Conservation (phyloP, 495 filamentous ascomycete genomes). For the Ramalina intermedia region DNA sequence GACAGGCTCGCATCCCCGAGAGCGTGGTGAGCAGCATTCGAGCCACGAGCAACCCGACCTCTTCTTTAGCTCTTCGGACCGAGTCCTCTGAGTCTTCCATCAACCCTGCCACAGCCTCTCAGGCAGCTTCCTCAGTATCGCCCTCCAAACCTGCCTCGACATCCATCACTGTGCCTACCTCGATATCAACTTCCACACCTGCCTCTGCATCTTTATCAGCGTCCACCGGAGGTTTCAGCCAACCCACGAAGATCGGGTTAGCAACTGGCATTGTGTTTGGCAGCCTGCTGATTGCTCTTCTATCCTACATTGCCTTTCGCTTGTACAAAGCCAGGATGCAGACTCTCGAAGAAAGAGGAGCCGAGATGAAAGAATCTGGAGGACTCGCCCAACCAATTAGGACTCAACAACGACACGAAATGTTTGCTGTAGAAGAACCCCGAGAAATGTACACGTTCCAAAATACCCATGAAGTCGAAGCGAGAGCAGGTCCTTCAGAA, state of each 20-base stretch:
- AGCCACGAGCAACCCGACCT: not conserved
- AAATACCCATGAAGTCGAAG: constrained; percentile 4
- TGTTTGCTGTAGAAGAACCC: not conserved
- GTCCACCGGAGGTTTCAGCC: not conserved
- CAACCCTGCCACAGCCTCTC: not conserved
- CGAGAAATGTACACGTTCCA: constrained; percentile 2
- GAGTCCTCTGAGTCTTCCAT: not conserved
- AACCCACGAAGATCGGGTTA: constrained; percentile 6
- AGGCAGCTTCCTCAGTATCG: not conserved
- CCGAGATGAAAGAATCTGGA: not conserved
- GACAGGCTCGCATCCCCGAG: constrained; percentile 1
- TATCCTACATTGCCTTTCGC: constrained; percentile 5
- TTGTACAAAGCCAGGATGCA: not conserved
- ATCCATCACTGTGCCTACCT: not conserved
- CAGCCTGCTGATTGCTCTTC: not conserved
- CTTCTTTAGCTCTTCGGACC: not conserved
- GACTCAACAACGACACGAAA: not conserved
- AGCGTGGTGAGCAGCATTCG: constrained; percentile 10
- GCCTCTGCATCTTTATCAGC: not conserved
- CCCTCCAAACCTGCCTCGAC: not conserved
- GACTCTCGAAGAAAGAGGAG: not conserved
- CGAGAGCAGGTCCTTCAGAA: not conserved
- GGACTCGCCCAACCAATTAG: not conserved
- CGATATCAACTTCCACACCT: not conserved
- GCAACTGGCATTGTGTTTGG: constrained; percentile 2